Base-by-base conservation (phyloP, 2,329 filamentous ascomycete species). In the Incumbomyces lentus region DNA sequence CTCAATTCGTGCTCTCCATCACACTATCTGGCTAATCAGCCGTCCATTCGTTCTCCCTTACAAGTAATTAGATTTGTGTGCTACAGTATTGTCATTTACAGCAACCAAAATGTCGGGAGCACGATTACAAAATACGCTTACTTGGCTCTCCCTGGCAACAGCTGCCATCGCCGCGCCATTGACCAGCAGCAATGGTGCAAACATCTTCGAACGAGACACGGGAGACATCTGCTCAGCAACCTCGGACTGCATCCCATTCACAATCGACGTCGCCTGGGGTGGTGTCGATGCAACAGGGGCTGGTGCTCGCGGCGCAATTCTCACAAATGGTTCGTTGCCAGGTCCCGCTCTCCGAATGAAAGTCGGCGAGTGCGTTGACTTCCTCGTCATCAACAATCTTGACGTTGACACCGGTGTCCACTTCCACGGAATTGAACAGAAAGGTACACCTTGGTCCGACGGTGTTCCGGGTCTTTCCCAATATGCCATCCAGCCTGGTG, bases 381-480 rank as follows among this genome's bases (percentile, higher is more conserved):
- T 88, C 36, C 77, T 84, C 29, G 70, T 87, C 42, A 67, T 77
- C 54, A 90, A 90, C 55, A 70, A 74, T 17, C 76, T 83, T 1
- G 67, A 69, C 11, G 84, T 87, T 53, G 62, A 75, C 54, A 75
- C 73, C 11, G 82, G 81, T 32, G 69, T 89, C 4, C 85, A 90
- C 59, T 89, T 84, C 61, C 85, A 90, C 55, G 85, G 85, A 13
- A 72, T 90, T 52, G 86, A 79, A 58, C 83, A 87, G 59, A 85
- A 85, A 54, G 82, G 82, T 10, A 84, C 82, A 0, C 85, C 79
- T 49, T 72, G 73, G 47, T 85, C 86, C 80, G 84, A 90, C 57
- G 85, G 84, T 0, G 75, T 82, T 1, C 70, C 78, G 0, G 81
- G 76, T 31, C 72, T 85, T 4, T 81, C 76, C 0, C 82, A 85